Evolutionary conservation across 306 rosid genomes (phyloP).

Genomic region (Medicago arabica): DNA sequence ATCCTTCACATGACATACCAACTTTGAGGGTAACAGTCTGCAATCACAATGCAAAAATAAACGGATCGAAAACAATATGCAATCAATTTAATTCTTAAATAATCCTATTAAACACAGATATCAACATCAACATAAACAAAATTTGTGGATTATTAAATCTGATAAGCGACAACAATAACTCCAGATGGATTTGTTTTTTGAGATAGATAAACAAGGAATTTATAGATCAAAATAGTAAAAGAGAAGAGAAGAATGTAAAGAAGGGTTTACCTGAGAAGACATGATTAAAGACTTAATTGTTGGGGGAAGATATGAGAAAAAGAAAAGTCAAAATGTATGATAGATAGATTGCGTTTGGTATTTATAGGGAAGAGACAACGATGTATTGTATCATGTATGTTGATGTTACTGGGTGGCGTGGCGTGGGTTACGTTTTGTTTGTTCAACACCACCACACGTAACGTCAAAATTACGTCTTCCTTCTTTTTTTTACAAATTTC

Average conservation of each 20-base stretch:
- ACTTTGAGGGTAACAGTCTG: constrained; percentile 94
- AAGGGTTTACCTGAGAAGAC: constrained; percentile 49
- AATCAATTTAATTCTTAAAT: neutral
- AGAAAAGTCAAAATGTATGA: neutral
- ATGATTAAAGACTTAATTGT: constrained; percentile 11
- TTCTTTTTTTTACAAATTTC: neutral
- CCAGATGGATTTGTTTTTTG: too few relatives aligned
- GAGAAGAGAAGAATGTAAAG: neutral
- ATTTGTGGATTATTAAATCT: neutral
- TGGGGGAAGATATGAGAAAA: too few relatives aligned
- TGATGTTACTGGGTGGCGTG: neutral
- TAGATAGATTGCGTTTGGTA: neutral
- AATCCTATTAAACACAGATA: neutral
- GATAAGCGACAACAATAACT: neutral
- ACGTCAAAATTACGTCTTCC: constrained; percentile 4
- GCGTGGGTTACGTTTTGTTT: neutral
- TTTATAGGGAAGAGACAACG: constrained; percentile 9
- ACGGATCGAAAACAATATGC: neutral
- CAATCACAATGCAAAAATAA: constrained; percentile 33
- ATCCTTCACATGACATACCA: constrained; percentile 96
- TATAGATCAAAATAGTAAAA: too few relatives aligned
- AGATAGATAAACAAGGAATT: neutral
- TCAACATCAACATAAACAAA: constrained; percentile 16
- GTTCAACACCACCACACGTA: neutral
- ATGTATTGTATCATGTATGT: too few relatives aligned